These are phyloP conservation scores for Tolypocladium album DNA, from an alignment of 2,329 filamentous ascomycete species.

Conservation along the genomic window DNA sequence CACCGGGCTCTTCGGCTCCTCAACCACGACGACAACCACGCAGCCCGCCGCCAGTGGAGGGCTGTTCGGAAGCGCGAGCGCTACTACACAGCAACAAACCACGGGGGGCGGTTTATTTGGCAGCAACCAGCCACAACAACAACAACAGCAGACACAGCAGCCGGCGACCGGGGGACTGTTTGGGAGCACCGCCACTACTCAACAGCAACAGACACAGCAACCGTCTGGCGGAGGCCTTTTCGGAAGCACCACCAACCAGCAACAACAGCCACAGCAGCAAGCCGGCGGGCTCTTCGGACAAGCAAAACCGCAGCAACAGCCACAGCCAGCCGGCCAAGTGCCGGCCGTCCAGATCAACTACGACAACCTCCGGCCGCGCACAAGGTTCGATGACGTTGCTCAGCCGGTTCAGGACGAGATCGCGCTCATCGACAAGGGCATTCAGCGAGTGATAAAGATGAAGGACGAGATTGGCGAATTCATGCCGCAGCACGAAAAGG, in stretches of 20 bases:
- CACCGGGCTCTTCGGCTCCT: constrained; percentile 19
- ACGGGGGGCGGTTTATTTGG: constrained; percentile 5
- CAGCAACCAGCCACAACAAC: constrained; percentile 1
- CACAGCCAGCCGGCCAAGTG: constrained; percentile 36
- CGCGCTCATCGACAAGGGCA: constrained; percentile 65
- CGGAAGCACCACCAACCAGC: constrained; percentile 7
- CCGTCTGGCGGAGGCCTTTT: constrained; percentile 13
- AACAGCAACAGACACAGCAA: constrained; percentile 14
- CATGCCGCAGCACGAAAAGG: constrained; percentile 43
- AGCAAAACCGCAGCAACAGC: constrained; percentile 12
- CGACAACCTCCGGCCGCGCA: constrained; percentile 71
- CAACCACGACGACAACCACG: constrained; percentile 11
- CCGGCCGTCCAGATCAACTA: constrained; percentile 71
- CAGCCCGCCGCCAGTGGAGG: constrained; percentile 9
- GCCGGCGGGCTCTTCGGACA: constrained; percentile 18
- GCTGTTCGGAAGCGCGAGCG: constrained; percentile 8
- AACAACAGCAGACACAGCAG: constrained; percentile 1
- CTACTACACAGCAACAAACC: constrained; percentile 1
- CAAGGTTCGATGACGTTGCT: constrained; percentile 82
- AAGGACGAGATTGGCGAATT: constrained; percentile 66
- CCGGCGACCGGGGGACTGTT: constrained; percentile 17
- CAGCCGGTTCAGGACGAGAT: constrained; percentile 73
- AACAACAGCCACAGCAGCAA: constrained; percentile 13
- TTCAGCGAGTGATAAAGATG: constrained; percentile 69
- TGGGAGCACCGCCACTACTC: constrained; percentile 14